These are phyloP conservation scores for Kwoniella pini DNA, from an alignment of 768 basidiomycete species.

Conservation along the genomic window DNA sequence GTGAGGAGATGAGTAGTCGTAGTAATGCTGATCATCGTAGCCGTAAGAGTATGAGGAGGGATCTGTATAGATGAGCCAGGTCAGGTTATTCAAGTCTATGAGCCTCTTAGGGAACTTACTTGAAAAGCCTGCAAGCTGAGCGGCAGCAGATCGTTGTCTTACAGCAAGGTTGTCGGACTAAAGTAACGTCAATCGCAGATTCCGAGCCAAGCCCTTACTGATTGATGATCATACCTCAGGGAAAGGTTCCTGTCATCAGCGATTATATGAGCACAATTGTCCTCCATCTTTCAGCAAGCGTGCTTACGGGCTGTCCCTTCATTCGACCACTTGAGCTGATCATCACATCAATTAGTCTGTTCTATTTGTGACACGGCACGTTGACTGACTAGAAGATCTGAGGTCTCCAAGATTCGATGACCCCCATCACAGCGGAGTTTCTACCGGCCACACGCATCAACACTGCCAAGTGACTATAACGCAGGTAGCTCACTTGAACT, in stretches of 20 bases:
- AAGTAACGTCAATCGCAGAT: background rate
- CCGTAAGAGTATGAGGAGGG: constrained; percentile 4
- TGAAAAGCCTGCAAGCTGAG: constrained; percentile 11
- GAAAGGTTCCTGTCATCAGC: constrained; percentile 43
- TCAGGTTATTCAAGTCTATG: too few species aligned
- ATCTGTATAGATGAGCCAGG: constrained; percentile 17
- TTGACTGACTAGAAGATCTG: constrained; percentile 44
- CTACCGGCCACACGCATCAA: constrained; percentile 18
- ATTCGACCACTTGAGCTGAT: constrained; percentile 38
- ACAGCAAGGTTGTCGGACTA: constrained; percentile 28
- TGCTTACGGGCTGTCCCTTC: constrained; percentile 37
- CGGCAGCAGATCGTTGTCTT: constrained; percentile 15
- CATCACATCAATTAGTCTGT: background rate
- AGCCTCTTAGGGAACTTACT: constrained; percentile 16
- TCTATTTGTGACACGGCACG: background rate
- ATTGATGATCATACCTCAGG: constrained; percentile 27
- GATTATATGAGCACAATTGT: too few species aligned
- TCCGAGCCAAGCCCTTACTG: too few species aligned
- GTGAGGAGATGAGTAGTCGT: constrained; percentile 26
- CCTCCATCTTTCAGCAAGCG: too few species aligned
- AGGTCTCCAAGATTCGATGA: constrained; percentile 48
- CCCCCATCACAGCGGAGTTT: constrained; percentile 50
- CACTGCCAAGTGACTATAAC: background rate
- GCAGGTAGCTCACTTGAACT: constrained; percentile 41
- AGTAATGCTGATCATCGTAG: constrained; percentile 17